Evolutionary conservation across 306 rosid genomes (phyloP), one percentile per base, ranked within the genome.

Genomic region (Glycine latifolia): DNA sequence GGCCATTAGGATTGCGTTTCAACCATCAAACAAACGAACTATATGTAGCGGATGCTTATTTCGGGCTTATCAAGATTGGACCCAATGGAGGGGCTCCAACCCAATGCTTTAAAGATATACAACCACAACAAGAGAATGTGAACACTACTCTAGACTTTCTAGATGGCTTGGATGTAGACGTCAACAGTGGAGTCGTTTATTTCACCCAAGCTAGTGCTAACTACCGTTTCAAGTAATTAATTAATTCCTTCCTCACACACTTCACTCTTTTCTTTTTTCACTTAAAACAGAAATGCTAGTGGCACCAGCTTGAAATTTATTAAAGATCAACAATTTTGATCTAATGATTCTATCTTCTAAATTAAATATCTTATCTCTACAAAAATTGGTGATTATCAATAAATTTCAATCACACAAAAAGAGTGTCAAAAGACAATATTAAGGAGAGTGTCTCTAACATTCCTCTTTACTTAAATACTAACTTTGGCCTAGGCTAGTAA

Each of bases 1-100:
- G 94, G 68, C 94, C 91, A 33, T 60, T 87, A 68, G 90, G 91
- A 63, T 39, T 90, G 43, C 78, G 56, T 15, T 90, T 88, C 85
- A 81, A 83, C 59, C 39, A 50, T 61, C 67, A 26, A 6, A 76
- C 88, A 65, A 66, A 70, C 0, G 82, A 83, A 4, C 5, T 90
- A 8, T 90, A 81, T 31, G 80, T 70, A 8, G 86, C 90, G 0
- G 88, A 88, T 88, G 87, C 89, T 20, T 88, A 85, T 81, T 14
- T 7, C 69, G 91, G 91, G 7, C 77, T 88, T 1, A 11, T 83
- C 3, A 83, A 66, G 79, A 35, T 83, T 39, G 75, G 82, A 52
- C 43, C 83, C 17, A 31, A 74, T 3, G 86, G 89, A 44, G 83
- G 82, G 9, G 56, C 69, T 54, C 85, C 91, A 16, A 69, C 69